Percentiles rank a stretch among this genome's conserved stretches.
These are phyloP conservation scores for Themeda triandra DNA, from an alignment of 176 grass and related monocot species.

Conservation along the genomic window DNA sequence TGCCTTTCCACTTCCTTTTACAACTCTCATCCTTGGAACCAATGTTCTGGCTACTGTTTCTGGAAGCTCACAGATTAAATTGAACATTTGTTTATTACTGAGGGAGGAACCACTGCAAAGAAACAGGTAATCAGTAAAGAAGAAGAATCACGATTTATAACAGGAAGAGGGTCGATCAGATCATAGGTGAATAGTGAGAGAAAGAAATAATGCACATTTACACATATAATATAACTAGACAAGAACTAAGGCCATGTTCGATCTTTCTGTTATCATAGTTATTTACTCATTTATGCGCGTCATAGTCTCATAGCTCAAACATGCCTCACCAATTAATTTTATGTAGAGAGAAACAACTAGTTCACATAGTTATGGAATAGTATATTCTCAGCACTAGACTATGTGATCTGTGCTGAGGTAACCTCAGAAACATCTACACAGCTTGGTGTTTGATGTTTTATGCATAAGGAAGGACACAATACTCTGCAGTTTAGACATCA, in stretches of 20 bases:
- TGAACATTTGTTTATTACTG: slow-evolving; percentile 98
- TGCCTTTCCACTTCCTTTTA: slow-evolving; percentile 97
- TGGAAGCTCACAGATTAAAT: slow-evolving; percentile 97
- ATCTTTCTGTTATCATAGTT: background rate
- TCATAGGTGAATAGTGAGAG: background rate
- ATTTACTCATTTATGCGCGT: background rate
- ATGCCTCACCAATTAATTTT: background rate
- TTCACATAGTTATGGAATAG: background rate
- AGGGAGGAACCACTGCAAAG: slow-evolving; percentile 81
- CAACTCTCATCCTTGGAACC: slow-evolving; percentile 94
- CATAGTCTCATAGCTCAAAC: background rate
- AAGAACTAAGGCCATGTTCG: background rate
- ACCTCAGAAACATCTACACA: background rate
- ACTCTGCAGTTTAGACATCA: background rate
- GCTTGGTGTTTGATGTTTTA: background rate
- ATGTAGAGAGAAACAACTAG: background rate
- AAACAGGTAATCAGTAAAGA: slow-evolving; percentile 24
- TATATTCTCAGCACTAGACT: background rate
- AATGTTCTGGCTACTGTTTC: slow-evolving; percentile 98
- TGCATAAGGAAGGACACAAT: background rate
- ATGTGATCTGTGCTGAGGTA: background rate
- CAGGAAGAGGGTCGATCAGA: background rate
- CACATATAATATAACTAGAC: background rate
- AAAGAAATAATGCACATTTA: background rate
- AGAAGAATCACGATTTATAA: background rate